These are phyloP conservation scores for Neocatenulostroma microsporum DNA, from an alignment of 2,329 filamentous ascomycete genomes.

Conservation along the genomic window DNA sequence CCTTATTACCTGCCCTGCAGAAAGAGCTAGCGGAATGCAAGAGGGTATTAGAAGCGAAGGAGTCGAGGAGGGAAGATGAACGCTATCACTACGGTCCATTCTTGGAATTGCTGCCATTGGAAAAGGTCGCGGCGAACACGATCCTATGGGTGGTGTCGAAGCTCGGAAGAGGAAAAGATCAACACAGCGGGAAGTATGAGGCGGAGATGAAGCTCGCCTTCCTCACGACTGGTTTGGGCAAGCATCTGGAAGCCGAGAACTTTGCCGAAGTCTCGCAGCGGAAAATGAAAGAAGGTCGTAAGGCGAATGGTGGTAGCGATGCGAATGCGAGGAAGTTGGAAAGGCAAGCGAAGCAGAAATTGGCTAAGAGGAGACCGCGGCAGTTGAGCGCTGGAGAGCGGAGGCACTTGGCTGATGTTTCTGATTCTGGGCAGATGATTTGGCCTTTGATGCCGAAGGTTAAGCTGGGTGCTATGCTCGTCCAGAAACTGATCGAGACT, in stretches of 20 bases:
- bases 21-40: constrained; percentile 51
- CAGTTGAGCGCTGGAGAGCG: constrained; percentile 6
- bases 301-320: constrained; percentile 1
- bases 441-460: constrained; percentile 54
- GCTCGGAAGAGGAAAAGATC: constrained; percentile 18
- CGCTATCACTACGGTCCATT: constrained; percentile 70
- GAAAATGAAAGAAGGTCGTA: constrained; percentile 1
- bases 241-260: constrained; percentile 23
- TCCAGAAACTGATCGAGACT: constrained; percentile 53
- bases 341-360: constrained; percentile 9
- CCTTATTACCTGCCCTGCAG: constrained; percentile 56
- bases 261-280: constrained; percentile 8
- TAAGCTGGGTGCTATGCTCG: constrained; percentile 58
- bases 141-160: constrained; percentile 48
- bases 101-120: constrained; percentile 58
- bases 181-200: constrained; percentile 8
- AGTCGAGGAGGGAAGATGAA: constrained; percentile 43
- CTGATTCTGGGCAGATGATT: constrained; percentile 14
- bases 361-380: constrained; percentile 3
- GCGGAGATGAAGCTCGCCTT: constrained; percentile 17
- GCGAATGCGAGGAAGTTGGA: constrained; percentile 8
- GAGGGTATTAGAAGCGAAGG: constrained; percentile 18
- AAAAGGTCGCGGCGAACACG: constrained; percentile 72
- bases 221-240: constrained; percentile 18
- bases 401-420: no score